Evolutionary conservation across 2,329 filamentous ascomycete genomes (phyloP), one percentile per base, ranked within the genome.

Genomic region (Calonectria pteridis): DNA sequence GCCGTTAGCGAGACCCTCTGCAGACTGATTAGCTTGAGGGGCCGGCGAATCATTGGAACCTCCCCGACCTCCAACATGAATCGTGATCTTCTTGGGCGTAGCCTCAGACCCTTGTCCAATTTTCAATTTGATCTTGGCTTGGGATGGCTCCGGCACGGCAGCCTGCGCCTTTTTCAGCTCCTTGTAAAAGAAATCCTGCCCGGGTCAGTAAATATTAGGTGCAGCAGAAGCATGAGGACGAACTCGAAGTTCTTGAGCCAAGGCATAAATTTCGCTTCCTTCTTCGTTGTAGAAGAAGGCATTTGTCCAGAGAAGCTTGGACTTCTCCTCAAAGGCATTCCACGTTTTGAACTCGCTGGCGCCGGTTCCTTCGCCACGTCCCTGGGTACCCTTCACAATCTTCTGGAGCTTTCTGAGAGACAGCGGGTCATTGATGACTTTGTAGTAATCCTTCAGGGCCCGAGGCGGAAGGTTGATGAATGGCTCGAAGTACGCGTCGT

Each of bases 271-370:
- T 20, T 95, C 93, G 80, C 96, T 98, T 5, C 93, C 94, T 81
- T 98, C 95, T 83, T 98, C 95, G 78, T 98, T 98, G 87, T 96
- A 98, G 73, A 93, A 93, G 80, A 92, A 94, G 0, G 95, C 95
- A 83, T 98, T 98, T 63, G 89, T 90, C 96, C 96, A 98, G 53
- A 98, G 92, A 67, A 94, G 89, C 79, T 92, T 94, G 16, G 94
- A 89, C 80, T 94, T 94, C 68, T 95, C 92, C 82, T 95, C 95
- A 77, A 98, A 95, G 0, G 92, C 89, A 71, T 92, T 89, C 96
- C 96, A 98, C 65, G 88, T 94, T 83, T 95, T 96, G 84, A 95
- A 95, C 62, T 95, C 92, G 63, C 88, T 92, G 6, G 88, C 80
- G 1, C 90, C 90, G 0, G 93, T 93, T 9, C 91, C 88, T 31